These are phyloP conservation scores for Geoglossum cookeanum DNA, from an alignment of 2,329 filamentous ascomycete genomes.

Conservation along the genomic window DNA sequence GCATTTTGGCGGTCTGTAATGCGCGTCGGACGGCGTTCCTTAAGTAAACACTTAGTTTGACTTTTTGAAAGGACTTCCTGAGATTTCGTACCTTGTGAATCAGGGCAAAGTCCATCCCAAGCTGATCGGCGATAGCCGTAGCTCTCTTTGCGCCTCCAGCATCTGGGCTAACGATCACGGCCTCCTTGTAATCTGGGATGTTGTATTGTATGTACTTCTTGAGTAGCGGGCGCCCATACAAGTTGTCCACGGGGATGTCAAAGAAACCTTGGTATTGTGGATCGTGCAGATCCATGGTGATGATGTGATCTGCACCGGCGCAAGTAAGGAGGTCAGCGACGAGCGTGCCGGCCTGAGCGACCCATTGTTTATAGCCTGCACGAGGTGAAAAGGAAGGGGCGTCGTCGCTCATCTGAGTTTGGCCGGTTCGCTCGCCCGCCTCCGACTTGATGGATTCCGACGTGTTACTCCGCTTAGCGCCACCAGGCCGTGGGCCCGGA, in stretches of 20 bases:
- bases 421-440: not conserved
- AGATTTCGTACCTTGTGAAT: conserved; percentile 72
- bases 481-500: not conserved
- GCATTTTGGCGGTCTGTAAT: conserved; percentile 64
- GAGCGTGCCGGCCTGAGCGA: conserved; percentile 87
- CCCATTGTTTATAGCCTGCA: conserved; percentile 95
- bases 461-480: not conserved
- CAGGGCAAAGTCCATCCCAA: conserved; percentile 88
- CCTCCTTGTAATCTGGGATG: conserved; percentile 67
- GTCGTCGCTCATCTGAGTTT: not conserved
- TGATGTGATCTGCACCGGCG: conserved; percentile 88
- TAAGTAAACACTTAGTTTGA: conserved; percentile 8
- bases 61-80: not conserved
- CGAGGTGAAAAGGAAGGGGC: conserved; percentile 53
- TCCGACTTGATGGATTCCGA: conserved; percentile 17
- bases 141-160: conserved; percentile 92
- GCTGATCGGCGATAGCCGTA: conserved; percentile 79
- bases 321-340: conserved; percentile 89
- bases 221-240: conserved; percentile 65
- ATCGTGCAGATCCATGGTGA: conserved; percentile 94
- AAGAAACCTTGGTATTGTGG: conserved; percentile 98
- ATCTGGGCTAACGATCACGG: conserved; percentile 89
- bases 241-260: conserved; percentile 93
- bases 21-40: conserved; percentile 78
- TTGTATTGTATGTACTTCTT: conserved; percentile 55